phyloP scores from a whole-genome alignment of 2,329 filamentous ascomycete species.

The Fusarium sp. region DNA sequence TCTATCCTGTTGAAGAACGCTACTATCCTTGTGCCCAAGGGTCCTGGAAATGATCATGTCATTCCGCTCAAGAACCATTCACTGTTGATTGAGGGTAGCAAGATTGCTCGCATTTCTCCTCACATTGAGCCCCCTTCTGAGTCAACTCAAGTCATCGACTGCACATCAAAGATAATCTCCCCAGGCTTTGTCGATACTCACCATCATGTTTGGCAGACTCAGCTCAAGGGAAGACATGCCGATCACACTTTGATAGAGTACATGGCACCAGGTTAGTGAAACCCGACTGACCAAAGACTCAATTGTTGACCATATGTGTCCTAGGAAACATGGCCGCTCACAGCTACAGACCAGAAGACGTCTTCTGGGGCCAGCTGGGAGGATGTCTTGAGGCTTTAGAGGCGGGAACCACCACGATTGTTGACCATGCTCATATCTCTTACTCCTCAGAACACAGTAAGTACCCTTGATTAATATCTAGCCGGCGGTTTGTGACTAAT shows the following conservation, averaged over 20 bases:
- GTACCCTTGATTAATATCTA: accelerated
- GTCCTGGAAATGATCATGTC: not conserved
- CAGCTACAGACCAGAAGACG: slow-evolving; percentile 7
- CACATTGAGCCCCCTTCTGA: not conserved
- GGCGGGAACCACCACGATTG: slow-evolving; percentile 12
- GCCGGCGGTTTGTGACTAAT: accelerated
- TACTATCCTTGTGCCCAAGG: slow-evolving; percentile 5
- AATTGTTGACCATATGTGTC: accelerated
- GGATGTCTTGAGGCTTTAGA: slow-evolving; percentile 13
- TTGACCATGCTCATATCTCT: slow-evolving; percentile 14
- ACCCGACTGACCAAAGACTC: accelerated
- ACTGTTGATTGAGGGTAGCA: slow-evolving; percentile 3
- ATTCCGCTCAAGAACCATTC: slow-evolving; percentile 13
- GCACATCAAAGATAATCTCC: not conserved
- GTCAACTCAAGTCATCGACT: slow-evolving; percentile 7
- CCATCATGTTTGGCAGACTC: slow-evolving; percentile 25
- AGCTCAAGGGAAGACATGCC: slow-evolving; percentile 8
- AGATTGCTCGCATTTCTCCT: not conserved
- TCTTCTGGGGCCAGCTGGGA: slow-evolving; percentile 15
- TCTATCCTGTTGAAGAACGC: slow-evolving; percentile 1
- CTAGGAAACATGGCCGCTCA: slow-evolving; percentile 13
- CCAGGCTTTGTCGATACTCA: slow-evolving; percentile 18
- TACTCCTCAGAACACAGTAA: slow-evolving; percentile 12
- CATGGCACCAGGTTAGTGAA: not conserved
- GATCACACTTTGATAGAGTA: slow-evolving; percentile 5